Evolutionary conservation across 2,329 filamentous ascomycete species (phyloP).

Genomic region (Pseudogymnoascus sp.): DNA sequence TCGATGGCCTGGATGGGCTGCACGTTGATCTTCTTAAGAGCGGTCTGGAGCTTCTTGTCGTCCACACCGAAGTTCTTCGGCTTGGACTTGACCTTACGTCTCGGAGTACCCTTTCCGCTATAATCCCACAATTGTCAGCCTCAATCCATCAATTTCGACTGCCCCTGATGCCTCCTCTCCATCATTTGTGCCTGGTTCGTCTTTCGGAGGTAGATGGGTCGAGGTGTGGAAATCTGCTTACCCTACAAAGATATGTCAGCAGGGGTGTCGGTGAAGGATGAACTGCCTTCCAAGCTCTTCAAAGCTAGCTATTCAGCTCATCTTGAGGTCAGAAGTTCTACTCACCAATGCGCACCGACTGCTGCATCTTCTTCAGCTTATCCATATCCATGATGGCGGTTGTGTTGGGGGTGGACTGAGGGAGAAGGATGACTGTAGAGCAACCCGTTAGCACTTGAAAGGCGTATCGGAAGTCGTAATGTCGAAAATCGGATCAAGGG

Average conservation of each 20-base stretch:
- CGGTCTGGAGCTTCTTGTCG: constrained; percentile 98
- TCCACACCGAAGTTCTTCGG: constrained; percentile 87
- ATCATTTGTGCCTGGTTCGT: background rate
- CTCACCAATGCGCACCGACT: constrained; percentile 44
- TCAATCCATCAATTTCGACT: constrained; percentile 13
- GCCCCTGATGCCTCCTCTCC: background rate
- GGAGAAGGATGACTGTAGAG: constrained; percentile 15
- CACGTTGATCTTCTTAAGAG: constrained; percentile 98
- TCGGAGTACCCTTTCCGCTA: constrained; percentile 92
- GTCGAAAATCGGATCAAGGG: background rate
- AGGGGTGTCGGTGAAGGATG: constrained; percentile 1
- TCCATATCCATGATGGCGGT: constrained; percentile 52
- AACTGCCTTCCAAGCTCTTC: background rate
- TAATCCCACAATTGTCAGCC: constrained; percentile 21
- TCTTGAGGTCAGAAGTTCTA: constrained; percentile 7
- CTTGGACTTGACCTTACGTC: constrained; percentile 97
- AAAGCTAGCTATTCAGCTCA: background rate
- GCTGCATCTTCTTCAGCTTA: constrained; percentile 58
- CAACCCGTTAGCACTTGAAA: constrained; percentile 11
- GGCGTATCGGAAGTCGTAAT: constrained; percentile 13
- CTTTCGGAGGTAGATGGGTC: background rate
- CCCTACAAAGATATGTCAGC: constrained; percentile 9
- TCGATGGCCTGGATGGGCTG: constrained; percentile 99
- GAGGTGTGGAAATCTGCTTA: constrained; percentile 5
- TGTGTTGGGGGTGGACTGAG: constrained; percentile 22